Base-by-base conservation (phyloP, 2,329 filamentous ascomycete species). In the Epichloe baconii region DNA sequence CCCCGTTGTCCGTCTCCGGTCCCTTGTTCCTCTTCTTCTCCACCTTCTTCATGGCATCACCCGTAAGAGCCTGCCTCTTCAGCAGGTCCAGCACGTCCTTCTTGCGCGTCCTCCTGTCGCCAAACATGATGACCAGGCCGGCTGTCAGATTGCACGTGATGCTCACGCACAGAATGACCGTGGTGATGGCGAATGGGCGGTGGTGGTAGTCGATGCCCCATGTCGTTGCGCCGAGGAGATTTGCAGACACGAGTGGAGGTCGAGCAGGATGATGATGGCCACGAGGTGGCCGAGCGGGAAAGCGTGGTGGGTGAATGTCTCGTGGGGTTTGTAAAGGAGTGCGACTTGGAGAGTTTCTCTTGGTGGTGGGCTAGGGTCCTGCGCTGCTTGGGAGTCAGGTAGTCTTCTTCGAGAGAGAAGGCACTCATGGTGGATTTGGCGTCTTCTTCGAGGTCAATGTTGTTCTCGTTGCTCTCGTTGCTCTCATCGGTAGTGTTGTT, bases 321-420 rank as follows among this genome's bases (percentile, higher is more conserved):
- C 88, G 65, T 94, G 85, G 0, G 88, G 87, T 60, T 90, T 90
- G 73, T 94, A 94, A 66, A 94, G 5, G 85, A 89, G 64, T 94
- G 88, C 0, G 84, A 88, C 58, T 85, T 88, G 61, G 84, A 77
- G 61, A 93, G 85, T 61, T 90, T 91, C 57, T 74, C 76, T 61
- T 90, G 85, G 61, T 94, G 88, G 62, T 93, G 83, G 48, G 82
- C 75, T 10, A 94, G 75, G 47, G 76, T 79, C 53, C 75, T 74
- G 61, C 89, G 84, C 63, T 93, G 85, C 53, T 76, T 68, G 4
- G 71, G 70, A 0, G 73, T 81, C 3, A 93, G 71, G 4, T 88
- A 83, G 0, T 79, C 79, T 38, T 75, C 71, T 35, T 78, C 73
- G n/a, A 66, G 63, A 19, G 75, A 68, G 23, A 70, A 66, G 45